These are phyloP conservation scores for Lentinula novae-zelandiae DNA, from an alignment of 1,284 basidiomycete genomes.

Conservation along the genomic window DNA sequence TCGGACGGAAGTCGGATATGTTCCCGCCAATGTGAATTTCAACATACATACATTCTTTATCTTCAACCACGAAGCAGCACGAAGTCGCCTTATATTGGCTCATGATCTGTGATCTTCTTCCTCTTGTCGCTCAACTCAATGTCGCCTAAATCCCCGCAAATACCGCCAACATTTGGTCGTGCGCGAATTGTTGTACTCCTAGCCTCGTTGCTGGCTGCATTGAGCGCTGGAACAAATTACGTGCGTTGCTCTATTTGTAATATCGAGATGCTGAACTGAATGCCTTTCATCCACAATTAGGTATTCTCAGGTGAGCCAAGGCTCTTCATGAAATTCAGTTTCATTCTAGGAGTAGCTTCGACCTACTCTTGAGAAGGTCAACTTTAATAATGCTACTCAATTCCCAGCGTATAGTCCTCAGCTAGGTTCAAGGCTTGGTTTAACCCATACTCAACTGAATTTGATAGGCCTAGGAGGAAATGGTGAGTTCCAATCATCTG, in stretches of 20 bases:
- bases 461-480: conserved; percentile 62
- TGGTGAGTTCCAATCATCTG: conserved; percentile 31
- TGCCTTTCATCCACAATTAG: conserved; percentile 17
- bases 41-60: conserved; percentile 31
- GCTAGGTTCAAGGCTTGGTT: conserved; percentile 54
- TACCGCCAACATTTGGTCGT: conserved; percentile 8
- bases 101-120: neutral
- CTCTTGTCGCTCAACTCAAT: neutral
- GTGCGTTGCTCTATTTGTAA: conserved; percentile 30
- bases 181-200: conserved; percentile 37
- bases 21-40: neutral
- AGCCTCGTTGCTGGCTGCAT: conserved; percentile 44
- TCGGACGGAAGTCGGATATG: neutral
- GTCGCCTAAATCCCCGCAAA: neutral
- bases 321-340: no score
- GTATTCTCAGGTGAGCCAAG: conserved; percentile 39
- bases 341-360: neutral
- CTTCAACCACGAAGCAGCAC: neutral
- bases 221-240: conserved; percentile 63
- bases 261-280: neutral
- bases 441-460: conserved; percentile 70
- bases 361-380: conserved; percentile 2
- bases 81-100: neutral
- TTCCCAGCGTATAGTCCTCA: conserved; percentile 68
- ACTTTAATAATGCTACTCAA: conserved; percentile 5